Evolutionary conservation across 495 filamentous ascomycete species (phyloP).

Genomic region (Hypoxylon lienhwacheense): DNA sequence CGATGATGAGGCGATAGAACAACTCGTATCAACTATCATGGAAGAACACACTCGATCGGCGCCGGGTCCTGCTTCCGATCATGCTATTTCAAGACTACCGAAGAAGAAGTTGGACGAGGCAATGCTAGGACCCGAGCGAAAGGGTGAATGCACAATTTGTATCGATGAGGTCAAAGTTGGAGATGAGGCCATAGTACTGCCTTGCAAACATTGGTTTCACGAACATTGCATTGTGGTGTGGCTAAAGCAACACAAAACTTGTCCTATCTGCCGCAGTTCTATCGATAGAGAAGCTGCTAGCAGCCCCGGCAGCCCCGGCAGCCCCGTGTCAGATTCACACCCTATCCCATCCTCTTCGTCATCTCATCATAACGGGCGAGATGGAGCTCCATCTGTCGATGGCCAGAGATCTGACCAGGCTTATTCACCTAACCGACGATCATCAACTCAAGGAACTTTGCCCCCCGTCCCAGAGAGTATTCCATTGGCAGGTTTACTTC

Average conservation of each 20-base stretch:
- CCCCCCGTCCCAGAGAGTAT: slow-evolving; percentile 24
- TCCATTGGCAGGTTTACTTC: slow-evolving; percentile 15
- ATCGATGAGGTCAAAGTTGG: slow-evolving; percentile 81
- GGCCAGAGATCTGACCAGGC: slow-evolving; percentile 25
- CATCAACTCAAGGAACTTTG: slow-evolving; percentile 15
- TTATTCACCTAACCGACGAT: slow-evolving; percentile 9
- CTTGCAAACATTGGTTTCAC: slow-evolving; percentile 94
- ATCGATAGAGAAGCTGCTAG: slow-evolving; percentile 55
- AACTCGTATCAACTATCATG: slow-evolving; percentile 84
- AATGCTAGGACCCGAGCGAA: slow-evolving; percentile 62
- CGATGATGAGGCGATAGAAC: slow-evolving; percentile 85
- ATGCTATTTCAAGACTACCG: slow-evolving; percentile 72
- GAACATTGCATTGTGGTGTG: slow-evolving; percentile 74
- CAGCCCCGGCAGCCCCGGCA: slow-evolving; percentile 19
- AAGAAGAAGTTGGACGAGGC: slow-evolving; percentile 65
- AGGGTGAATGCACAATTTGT: slow-evolving; percentile 87
- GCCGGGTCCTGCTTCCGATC: slow-evolving; percentile 75
- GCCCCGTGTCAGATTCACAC: slow-evolving; percentile 17
- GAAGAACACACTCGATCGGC: slow-evolving; percentile 75
- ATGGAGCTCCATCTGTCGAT: slow-evolving; percentile 1
- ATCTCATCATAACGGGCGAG: slow-evolving; percentile 15
- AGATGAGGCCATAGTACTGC: slow-evolving; percentile 75
- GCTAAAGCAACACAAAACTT: slow-evolving; percentile 87
- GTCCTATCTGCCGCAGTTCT: slow-evolving; percentile 80
- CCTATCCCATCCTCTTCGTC: slow-evolving; percentile 1